phyloP scores from a whole-genome alignment of 345 rosid genomes.

The Rhodamnia rubescens region DNA sequence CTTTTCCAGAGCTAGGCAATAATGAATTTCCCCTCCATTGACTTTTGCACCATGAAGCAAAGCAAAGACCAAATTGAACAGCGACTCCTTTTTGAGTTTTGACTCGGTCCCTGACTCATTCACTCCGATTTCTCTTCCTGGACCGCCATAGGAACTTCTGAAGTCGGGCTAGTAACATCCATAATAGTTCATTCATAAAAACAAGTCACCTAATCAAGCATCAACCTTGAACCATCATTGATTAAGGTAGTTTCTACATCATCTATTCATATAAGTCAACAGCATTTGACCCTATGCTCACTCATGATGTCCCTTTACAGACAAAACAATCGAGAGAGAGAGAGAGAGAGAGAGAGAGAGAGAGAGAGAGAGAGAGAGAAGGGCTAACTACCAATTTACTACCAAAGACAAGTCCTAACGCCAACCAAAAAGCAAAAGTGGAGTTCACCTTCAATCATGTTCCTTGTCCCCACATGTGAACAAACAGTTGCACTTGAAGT shows the following conservation, averaged over 20 bases:
- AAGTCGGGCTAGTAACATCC: not conserved
- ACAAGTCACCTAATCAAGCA: not conserved
- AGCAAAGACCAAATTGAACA: not conserved
- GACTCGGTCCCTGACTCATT: not conserved
- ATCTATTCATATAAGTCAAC: not conserved
- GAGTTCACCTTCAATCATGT: constrained; percentile 21
- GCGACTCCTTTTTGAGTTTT: not conserved
- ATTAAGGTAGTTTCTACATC: not conserved
- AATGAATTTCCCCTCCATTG: not conserved
- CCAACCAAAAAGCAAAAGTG: constrained; percentile 21
- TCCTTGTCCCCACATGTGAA: constrained; percentile 11
- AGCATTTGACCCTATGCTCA: not conserved
- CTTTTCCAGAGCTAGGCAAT: not conserved
- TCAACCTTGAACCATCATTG: not conserved
- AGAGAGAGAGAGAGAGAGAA: not conserved
- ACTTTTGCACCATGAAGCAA: not conserved
- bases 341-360: not conserved
- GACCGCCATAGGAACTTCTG: not conserved
- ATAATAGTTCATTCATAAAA: not conserved
- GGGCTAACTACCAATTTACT: not conserved
- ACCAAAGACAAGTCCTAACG: not conserved
- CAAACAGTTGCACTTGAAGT: constrained; percentile 6
- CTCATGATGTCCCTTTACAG: not conserved
- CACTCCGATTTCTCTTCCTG: not conserved
- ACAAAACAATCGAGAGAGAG: not conserved